phyloP scores from a whole-genome alignment of 495 filamentous ascomycete species.

The Xylaria acuta region DNA sequence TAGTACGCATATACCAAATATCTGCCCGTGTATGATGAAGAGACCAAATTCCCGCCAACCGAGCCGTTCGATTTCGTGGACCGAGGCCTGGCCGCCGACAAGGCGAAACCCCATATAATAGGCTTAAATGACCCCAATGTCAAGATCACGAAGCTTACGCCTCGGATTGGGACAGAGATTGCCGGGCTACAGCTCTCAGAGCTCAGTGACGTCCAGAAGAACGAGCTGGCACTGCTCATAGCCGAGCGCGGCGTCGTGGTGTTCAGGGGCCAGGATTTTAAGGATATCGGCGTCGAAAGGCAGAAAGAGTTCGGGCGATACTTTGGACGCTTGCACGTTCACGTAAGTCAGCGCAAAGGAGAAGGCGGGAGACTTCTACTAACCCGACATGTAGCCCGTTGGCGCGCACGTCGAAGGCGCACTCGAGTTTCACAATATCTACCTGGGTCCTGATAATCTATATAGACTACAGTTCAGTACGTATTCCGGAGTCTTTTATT shows the following conservation, averaged over 20 bases:
- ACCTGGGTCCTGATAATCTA: slow-evolving; percentile 56
- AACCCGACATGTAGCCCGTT: slow-evolving; percentile 39
- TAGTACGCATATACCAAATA: slow-evolving; percentile 66
- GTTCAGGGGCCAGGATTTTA: slow-evolving; percentile 71
- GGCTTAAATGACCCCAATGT: slow-evolving; percentile 42
- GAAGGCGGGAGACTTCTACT: not conserved
- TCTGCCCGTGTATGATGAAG: slow-evolving; percentile 68
- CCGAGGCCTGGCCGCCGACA: slow-evolving; percentile 63
- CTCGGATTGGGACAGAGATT: slow-evolving; percentile 76
- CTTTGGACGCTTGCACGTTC: slow-evolving; percentile 72
- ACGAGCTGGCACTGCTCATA: slow-evolving; percentile 76
- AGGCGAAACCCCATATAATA: slow-evolving; percentile 64
- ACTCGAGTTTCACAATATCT: slow-evolving; percentile 55
- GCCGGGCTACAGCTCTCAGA: slow-evolving; percentile 70
- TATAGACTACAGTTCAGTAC: slow-evolving; percentile 49
- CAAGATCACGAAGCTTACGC: slow-evolving; percentile 65
- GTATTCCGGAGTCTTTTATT: too few relatives aligned
- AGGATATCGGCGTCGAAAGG: slow-evolving; percentile 64
- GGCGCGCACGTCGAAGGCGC: slow-evolving; percentile 52
- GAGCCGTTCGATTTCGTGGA: slow-evolving; percentile 65
- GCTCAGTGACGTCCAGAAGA: slow-evolving; percentile 71
- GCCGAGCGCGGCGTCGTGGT: slow-evolving; percentile 76
- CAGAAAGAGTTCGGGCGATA: slow-evolving; percentile 70
- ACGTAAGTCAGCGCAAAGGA: slow-evolving; percentile 40
- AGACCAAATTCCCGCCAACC: slow-evolving; percentile 63